Base-by-base conservation (phyloP, 768 basidiomycete genomes). In the Lentinus brumalis region DNA sequence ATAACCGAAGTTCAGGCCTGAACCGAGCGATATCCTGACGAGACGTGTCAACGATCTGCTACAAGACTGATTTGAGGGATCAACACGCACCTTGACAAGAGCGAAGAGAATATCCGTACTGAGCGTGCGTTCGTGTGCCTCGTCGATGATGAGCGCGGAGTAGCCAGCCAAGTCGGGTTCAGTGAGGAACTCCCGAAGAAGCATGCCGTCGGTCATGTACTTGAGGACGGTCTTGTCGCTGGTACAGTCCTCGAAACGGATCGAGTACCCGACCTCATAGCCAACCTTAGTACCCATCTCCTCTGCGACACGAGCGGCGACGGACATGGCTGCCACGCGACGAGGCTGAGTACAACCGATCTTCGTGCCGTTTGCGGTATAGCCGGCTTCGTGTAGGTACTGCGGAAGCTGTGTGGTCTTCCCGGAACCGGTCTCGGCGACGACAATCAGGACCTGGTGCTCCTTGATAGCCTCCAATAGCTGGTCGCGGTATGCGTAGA, bases 181-280 rank as follows among this genome's bases (percentile, higher is more conserved):
- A 10, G 97, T 98, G 70, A 99, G 77, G 75, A 98, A 98, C 75
- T 98, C 95, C 69, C 97, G 85, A 47, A 98, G 78, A 30, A 99
- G 81, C 97, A 99, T 98, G 38, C 97, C 97, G 70, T 99, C 97
- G 46, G 97, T 99, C 97, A 99, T 97, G 76, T 99, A 99, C 76
- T 99, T 98, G 70, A 99, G 81, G 46, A 96, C 90, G 4, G 97
- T 99, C 80, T 97, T 98, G 81, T 98, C 95, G 78, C 94, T 97
- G 18, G 97, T 99, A 74, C 95, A 97, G 75, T 99, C 97, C 76
- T 99, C 97, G 77, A 99, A 99, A 35, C 97, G 93, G 67, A 99
- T 99, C 38, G 96, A 96, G 75, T 99, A 99, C n/a, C 97, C 97
- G 52, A 99, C 97, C 77, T 98, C 96, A 67, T 96, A 92, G 10